These are phyloP conservation scores for Xylariaceae sp. DNA, from an alignment of 2,329 filamentous ascomycete genomes.

Conservation along the genomic window DNA sequence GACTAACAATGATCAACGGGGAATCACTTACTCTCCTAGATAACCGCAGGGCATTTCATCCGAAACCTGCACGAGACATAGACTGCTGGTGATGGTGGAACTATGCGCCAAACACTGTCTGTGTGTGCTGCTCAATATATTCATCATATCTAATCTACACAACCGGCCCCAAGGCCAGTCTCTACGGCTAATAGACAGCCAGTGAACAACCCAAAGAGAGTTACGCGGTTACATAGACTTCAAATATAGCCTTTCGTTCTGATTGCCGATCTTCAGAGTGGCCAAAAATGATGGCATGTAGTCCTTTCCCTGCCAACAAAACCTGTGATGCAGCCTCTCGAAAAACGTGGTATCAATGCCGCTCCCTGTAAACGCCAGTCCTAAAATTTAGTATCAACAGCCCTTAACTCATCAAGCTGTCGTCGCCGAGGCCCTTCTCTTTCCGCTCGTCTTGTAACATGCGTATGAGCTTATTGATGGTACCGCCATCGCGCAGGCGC, in stretches of 20 bases:
- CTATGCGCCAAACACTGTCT: conserved; percentile 2
- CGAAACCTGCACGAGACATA: too few species aligned
- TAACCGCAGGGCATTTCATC: too few species aligned
- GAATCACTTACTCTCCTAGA: too few species aligned
- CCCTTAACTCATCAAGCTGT: conserved; percentile 18
- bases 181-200: conserved; percentile 12
- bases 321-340: conserved; percentile 11
- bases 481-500: conserved; percentile 30
- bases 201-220: conserved; percentile 14
- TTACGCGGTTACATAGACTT: too few species aligned
- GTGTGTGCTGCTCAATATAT: conserved; percentile 3
- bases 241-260: too few species aligned
- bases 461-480: conserved; percentile 33
- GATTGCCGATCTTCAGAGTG: too few species aligned
- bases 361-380: conserved; percentile 11
- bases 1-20: too few species aligned
- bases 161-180: conserved; percentile 7
- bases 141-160: background rate
- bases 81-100: too few species aligned
- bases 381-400: conserved; percentile 20
- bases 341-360: conserved; percentile 24
- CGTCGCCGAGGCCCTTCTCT: conserved; percentile 26
- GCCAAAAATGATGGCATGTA: too few species aligned
- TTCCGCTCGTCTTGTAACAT: conserved; percentile 33
- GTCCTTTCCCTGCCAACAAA: background rate